Evolutionary conservation across 108 stramenopile genomes (phyloP).

Genomic region (Discostella pseudostelligera): DNA sequence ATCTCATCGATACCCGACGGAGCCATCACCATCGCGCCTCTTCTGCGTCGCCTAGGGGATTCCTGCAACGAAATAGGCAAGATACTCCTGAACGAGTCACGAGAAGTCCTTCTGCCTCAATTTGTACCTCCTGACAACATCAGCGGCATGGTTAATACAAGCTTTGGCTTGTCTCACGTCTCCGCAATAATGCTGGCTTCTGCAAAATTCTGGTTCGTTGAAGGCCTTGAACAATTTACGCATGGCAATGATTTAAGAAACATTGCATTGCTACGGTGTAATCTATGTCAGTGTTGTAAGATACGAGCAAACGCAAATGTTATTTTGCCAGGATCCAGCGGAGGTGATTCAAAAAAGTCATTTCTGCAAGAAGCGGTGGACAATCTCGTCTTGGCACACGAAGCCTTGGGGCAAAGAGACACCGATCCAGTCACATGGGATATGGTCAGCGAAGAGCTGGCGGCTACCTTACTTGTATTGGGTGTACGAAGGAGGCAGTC

Average conservation of each 20-base stretch:
- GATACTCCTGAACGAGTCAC: conserved; percentile 58
- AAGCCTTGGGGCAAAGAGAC: conserved; percentile 66
- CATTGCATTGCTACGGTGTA: conserved; percentile 72
- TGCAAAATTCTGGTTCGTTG: conserved; percentile 80
- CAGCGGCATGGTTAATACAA: background rate
- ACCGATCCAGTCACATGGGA: conserved; percentile 77
- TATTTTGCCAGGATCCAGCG: conserved; percentile 25
- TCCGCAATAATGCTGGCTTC: conserved; percentile 64
- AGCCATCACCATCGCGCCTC: conserved; percentile 30
- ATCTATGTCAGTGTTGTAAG: conserved; percentile 81
- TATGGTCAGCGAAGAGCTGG: conserved; percentile 83
- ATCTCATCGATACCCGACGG: background rate
- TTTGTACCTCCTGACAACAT: conserved; percentile 2
- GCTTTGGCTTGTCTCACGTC: conserved; percentile 35
- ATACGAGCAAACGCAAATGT: conserved; percentile 67
- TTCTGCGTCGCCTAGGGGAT: conserved; percentile 83
- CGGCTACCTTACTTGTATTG: conserved; percentile 74
- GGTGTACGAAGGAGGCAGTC: conserved; percentile 81
- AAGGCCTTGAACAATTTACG: conserved; percentile 66
- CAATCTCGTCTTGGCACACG: conserved; percentile 75
- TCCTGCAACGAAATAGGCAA: conserved; percentile 85
- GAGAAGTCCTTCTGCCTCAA: conserved; percentile 46
- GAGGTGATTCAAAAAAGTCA: conserved; percentile 21
- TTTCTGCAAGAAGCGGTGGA: conserved; percentile 75
- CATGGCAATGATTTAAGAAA: conserved; percentile 64